Base-by-base conservation (phyloP, 2,329 filamentous ascomycete species). In the Monosporascus ibericus region DNA sequence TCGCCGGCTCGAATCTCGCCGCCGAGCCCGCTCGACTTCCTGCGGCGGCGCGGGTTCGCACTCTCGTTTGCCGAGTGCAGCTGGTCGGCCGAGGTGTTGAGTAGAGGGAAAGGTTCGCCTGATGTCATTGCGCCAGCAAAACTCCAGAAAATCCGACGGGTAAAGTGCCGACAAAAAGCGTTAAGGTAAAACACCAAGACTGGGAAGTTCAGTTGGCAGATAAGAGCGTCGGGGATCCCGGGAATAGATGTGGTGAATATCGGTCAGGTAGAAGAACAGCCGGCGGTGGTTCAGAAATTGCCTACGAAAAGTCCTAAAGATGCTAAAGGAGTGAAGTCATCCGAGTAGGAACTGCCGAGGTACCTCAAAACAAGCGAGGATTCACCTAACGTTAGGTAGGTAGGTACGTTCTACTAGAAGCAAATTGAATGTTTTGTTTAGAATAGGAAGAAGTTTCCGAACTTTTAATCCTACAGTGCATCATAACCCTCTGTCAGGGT, bases 21-120 rank as follows among this genome's bases (percentile, higher is more conserved):
- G 56, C 77, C 78, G 40, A 82, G 69, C 36, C 72, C 75, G 67
- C 78, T 82, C 55, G 78, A 81, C 72, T 81, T 81, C 57, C 80
- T 75, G 58, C 78, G 73, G 52, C 78, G 74, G 58, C 76, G 75
- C 46, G 71, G 63, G 47, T 63, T 68, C 58, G 63, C 65, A 54
- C 71, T 67, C 47, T 65, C 61, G 54, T 69, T 62, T 46, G 58
- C 63, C 44, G 71, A 70, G 62, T 73, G 72, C 58, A 76, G 65
- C 61, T 78, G 75, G 57, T 80, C 75, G 56, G 73, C 73, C 48
- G 76, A 71, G 48, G 74, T 72, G 66, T 74, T 78, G 59, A 83
- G 72, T 39, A 76, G 69, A 51, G 80, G 80, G 55, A 83, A 83
- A 20, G 80, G 80, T 66, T 83, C 79, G 55, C 73, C 66, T 52